These are phyloP conservation scores for Canavalia ensiformis DNA, from an alignment of 306 rosid genomes.

Conservation along the genomic window DNA sequence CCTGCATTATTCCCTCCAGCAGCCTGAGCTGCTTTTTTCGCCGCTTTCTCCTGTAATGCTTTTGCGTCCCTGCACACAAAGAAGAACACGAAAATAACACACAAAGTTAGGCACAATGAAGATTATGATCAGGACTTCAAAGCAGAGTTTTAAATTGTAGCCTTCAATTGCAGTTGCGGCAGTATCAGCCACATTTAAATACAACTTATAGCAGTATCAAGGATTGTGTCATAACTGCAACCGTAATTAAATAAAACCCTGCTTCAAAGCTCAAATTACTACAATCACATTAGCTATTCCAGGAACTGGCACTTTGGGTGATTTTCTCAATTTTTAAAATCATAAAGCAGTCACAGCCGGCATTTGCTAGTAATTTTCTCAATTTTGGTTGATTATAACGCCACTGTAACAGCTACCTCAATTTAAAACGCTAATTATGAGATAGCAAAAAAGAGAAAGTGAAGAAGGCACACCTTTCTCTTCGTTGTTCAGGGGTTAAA, in stretches of 20 bases:
- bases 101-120: background rate
- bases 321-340: too few species aligned
- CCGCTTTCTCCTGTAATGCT: constrained; percentile 73
- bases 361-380: background rate
- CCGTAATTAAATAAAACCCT: too few species aligned
- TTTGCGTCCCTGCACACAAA: constrained; percentile 64
- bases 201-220: too few species aligned
- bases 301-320: too few species aligned
- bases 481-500: constrained; percentile 76
- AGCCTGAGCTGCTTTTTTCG: constrained; percentile 62
- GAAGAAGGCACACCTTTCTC: constrained; percentile 66
- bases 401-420: too few species aligned
- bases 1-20: constrained; percentile 59
- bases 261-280: too few species aligned
- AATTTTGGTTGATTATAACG: background rate
- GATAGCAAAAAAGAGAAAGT: background rate
- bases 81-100: too few species aligned
- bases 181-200: too few species aligned
- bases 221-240: too few species aligned
- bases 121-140: background rate
- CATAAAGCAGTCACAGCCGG: too few species aligned
- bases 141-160: background rate
- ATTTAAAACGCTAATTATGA: background rate
- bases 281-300: too few species aligned
- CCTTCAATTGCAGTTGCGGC: too few species aligned